These are phyloP conservation scores for Athelia sp. DNA, from an alignment of 1,284 basidiomycete species.

Conservation along the genomic window DNA sequence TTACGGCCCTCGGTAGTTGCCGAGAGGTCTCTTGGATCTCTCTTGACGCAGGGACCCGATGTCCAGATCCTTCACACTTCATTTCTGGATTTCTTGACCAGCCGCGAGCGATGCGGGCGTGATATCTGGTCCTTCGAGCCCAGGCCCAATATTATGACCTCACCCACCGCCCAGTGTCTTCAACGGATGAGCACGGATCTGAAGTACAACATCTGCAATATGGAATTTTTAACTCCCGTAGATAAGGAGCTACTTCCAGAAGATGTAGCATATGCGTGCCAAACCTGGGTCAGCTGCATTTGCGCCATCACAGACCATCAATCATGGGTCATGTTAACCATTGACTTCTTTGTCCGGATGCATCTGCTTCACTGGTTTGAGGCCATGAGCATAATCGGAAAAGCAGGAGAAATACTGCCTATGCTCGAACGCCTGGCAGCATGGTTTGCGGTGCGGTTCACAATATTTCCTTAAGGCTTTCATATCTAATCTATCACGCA, in stretches of 20 bases:
- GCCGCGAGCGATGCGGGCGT: not conserved
- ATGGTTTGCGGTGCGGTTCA: no score
- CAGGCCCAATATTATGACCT: not conserved
- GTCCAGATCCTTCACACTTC: not conserved
- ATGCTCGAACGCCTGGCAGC: no score
- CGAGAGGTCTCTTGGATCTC: not conserved
- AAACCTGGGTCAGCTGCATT: not conserved
- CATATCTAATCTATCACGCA: no score
- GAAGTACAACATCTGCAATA: constrained; percentile 1
- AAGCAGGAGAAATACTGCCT: not conserved
- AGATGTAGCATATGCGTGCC: not conserved
- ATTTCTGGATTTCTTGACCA: not conserved
- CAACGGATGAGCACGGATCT: not conserved
- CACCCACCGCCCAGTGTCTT: not conserved
- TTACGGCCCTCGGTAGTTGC: not conserved
- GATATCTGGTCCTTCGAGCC: not conserved
- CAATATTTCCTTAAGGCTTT: no score
- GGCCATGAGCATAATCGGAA: not conserved
- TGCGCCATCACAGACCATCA: not conserved
- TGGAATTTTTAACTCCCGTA: not conserved
- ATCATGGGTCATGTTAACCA: not conserved
- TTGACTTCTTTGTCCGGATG: not conserved
- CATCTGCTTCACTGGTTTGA: not conserved
- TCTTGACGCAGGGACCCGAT: not conserved
- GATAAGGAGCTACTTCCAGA: not conserved